Conservation (phyloP, 108 stramenopile genomes). For the Nitzschia sp. region DNA sequence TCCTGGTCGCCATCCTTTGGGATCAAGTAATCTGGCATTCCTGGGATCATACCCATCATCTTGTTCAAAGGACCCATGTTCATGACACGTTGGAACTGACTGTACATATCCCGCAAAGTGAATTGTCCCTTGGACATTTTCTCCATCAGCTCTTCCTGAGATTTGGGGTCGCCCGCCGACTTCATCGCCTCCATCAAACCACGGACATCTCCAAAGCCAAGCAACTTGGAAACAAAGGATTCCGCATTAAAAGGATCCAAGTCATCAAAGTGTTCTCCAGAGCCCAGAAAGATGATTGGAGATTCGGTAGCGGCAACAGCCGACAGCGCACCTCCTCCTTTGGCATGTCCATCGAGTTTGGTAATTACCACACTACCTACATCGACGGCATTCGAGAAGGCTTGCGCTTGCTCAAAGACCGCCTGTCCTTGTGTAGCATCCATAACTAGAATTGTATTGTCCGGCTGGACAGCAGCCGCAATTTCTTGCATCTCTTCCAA, state of each 20-base stretch:
- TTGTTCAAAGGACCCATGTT: constrained; percentile 91
- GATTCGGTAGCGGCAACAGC: constrained; percentile 95
- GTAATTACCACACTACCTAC: constrained; percentile 96
- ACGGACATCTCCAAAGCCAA: constrained; percentile 87
- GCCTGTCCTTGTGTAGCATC: constrained; percentile 99
- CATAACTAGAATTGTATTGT: constrained; percentile 96
- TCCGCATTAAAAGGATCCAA: constrained; percentile 95
- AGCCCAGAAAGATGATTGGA: constrained; percentile 96
- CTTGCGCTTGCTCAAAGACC: constrained; percentile 92
- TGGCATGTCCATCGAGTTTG: constrained; percentile 99
- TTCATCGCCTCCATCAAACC: constrained; percentile 86
- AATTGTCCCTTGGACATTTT: constrained; percentile 93
- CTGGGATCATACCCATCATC: constrained; percentile 97
- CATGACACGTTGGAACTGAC: constrained; percentile 89
- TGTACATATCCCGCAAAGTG: constrained; percentile 95
- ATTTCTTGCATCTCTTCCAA: constrained; percentile 99
- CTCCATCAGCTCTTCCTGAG: constrained; percentile 80
- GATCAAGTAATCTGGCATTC: constrained; percentile 85
- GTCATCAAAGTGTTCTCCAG: constrained; percentile 98
- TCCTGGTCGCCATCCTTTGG: constrained; percentile 70
- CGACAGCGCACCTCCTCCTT: constrained; percentile 97
- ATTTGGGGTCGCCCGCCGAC: constrained; percentile 64
- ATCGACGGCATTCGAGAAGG: constrained; percentile 91
- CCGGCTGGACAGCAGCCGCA: constrained; percentile 83
- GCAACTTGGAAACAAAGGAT: constrained; percentile 89